Conservation (phyloP, 306 rosid species). For the Neltuma alba region DNA sequence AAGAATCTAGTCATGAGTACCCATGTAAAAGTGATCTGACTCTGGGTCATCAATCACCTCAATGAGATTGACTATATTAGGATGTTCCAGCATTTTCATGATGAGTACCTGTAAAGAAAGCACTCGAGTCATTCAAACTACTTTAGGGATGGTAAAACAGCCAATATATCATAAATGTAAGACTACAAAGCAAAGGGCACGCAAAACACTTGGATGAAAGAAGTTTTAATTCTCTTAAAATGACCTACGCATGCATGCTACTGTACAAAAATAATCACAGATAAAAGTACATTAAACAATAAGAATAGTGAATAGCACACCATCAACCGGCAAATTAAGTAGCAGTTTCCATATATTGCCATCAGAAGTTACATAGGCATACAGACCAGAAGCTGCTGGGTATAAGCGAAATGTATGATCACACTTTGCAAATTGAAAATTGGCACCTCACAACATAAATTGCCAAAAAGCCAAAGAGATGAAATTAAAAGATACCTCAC, state of each 20-base stretch:
- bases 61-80: constrained; percentile 92
- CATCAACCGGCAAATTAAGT: constrained; percentile 24
- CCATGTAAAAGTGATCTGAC: constrained; percentile 88
- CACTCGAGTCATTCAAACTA: background rate
- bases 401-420: constrained; percentile 11
- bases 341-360: constrained; percentile 9
- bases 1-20: constrained; percentile 48
- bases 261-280: constrained; percentile 22
- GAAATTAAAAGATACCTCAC: constrained; percentile 67
- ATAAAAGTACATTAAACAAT: constrained; percentile 5
- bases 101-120: constrained; percentile 73
- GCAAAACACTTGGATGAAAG: background rate
- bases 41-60: constrained; percentile 98
- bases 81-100: constrained; percentile 95
- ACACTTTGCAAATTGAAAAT: constrained; percentile 13
- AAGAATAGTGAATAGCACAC: background rate
- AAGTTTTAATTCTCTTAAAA: background rate
- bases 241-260: constrained; percentile 8
- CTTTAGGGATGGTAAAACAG: constrained; percentile 22
- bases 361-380: constrained; percentile 7
- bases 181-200: constrained; percentile 10
- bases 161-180: constrained; percentile 20
- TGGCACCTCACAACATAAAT: constrained; percentile 11
- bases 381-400: constrained; percentile 2
- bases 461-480: constrained; percentile 10